Evolutionary conservation across 768 basidiomycete species (phyloP).

Genomic region (Inosperma sp.): DNA sequence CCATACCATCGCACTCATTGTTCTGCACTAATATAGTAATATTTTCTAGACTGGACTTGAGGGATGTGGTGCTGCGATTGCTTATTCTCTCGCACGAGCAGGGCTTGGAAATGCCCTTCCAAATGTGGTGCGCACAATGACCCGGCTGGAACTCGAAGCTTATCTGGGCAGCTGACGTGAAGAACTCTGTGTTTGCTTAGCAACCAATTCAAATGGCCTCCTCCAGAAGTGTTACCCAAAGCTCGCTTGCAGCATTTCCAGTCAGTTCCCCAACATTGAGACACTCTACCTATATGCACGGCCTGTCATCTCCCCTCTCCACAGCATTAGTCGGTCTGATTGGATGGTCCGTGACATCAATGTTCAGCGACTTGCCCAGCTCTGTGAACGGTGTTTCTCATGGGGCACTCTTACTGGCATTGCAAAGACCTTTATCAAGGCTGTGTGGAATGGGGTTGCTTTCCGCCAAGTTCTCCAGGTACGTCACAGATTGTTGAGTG

Average conservation of each 20-base stretch:
- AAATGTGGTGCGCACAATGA: neutral
- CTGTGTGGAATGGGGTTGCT: constrained; percentile 12
- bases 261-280: neutral
- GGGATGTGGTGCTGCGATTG: constrained; percentile 1
- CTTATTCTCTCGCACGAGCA: neutral
- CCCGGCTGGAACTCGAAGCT: neutral
- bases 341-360: neutral
- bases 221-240: neutral
- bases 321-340: neutral
- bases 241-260: neutral
- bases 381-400: constrained; percentile 15
- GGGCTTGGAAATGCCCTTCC: neutral
- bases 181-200: neutral
- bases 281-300: neutral
- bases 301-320: neutral
- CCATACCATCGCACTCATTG: neutral
- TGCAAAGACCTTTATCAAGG: neutral
- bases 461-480: constrained; percentile 12
- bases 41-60: neutral
- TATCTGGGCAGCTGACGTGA: neutral
- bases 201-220: neutral
- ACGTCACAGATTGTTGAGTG: neutral
- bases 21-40: neutral
- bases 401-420: constrained; percentile 10
- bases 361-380: neutral